Conservation (phyloP, 768 basidiomycete species). For the Russula brevipes region DNA sequence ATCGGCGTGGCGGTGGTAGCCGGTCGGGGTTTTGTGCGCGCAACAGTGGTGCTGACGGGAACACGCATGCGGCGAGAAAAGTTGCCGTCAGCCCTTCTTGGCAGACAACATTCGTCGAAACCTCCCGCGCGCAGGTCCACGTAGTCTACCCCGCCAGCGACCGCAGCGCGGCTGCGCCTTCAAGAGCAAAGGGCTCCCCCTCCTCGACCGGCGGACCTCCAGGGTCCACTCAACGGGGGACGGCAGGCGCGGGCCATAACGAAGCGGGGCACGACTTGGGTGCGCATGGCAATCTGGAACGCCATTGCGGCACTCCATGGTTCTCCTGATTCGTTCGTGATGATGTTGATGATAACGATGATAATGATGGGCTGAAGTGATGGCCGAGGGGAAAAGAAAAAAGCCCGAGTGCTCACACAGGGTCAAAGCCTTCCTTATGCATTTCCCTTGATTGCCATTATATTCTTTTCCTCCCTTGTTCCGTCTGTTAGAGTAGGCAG, state of each 20-base stretch:
- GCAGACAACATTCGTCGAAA: not conserved
- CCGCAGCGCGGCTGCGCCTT: not conserved
- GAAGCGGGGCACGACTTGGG: slow-evolving; percentile 6
- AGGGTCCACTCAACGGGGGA: not conserved
- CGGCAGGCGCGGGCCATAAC: not conserved
- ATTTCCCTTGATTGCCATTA: not conserved
- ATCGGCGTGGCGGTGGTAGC: not conserved
- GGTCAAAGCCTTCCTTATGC: not conserved
- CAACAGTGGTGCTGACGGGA: not conserved
- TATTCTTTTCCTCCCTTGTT: not conserved
- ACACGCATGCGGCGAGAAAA: not conserved
- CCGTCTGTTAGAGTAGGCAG: not conserved
- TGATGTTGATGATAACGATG: not conserved
- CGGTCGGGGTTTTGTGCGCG: slow-evolving; percentile 1
- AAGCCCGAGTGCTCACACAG: not conserved
- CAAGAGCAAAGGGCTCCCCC: not conserved
- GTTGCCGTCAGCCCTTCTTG: not conserved
- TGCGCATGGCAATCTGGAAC: slow-evolving; percentile 15
- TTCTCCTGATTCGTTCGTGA: slow-evolving; percentile 18
- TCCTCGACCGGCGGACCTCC: not conserved
- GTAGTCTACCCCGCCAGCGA: not conserved
- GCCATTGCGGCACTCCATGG: slow-evolving; percentile 18
- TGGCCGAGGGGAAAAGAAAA: not conserved
- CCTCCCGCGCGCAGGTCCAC: not conserved
- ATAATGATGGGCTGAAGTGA: not conserved